Conservation (phyloP, 257 asterid species). For the Galeopsis tetrahit region DNA sequence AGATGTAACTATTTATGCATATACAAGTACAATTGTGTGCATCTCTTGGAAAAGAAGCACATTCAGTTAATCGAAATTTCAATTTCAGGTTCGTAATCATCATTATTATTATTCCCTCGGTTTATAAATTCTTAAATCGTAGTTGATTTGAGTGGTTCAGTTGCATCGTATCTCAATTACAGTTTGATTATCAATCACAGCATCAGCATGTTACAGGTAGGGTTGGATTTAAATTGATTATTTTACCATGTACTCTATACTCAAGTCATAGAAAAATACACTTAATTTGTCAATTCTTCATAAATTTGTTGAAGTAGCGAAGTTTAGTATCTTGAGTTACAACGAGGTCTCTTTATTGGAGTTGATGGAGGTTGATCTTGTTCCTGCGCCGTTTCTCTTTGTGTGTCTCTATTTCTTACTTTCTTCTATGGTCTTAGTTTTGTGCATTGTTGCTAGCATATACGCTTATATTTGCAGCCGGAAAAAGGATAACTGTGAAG, state of each 20-base stretch:
- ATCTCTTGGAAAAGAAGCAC: background rate
- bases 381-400: conserved; percentile 9
- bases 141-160: background rate
- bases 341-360: conserved; percentile 20
- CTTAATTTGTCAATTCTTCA: background rate
- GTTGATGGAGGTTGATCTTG: conserved; percentile 3
- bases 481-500: conserved; percentile 1
- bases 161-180: background rate
- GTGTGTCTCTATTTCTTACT: background rate
- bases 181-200: background rate
- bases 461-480: conserved; percentile 30
- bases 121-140: background rate
- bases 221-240: background rate
- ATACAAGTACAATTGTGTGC: background rate
- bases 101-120: background rate
- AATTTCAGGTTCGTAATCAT: background rate
- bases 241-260: background rate
- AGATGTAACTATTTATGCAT: too few species aligned
- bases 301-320: conserved; percentile 21
- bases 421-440: conserved; percentile 1
- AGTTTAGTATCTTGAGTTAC: conserved; percentile 24
- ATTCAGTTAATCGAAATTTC: background rate
- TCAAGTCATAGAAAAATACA: background rate
- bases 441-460: conserved; percentile 14
- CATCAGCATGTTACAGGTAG: background rate